phyloP scores from a whole-genome alignment of 73 alveolate species.

The Breviolum minutum region DNA sequence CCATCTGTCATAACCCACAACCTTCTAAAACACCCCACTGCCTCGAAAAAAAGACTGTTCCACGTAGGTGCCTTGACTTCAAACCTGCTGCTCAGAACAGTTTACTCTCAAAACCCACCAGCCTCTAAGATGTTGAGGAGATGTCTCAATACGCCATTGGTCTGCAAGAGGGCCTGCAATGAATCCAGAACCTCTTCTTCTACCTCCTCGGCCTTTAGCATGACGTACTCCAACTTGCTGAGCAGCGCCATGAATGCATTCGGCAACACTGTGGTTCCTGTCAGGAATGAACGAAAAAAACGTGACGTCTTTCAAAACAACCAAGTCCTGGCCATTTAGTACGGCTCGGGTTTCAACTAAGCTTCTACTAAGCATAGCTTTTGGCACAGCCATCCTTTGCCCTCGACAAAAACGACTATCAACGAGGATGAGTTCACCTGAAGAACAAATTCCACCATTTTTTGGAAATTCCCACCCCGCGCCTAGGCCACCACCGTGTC shows the following conservation, averaged over 20 bases:
- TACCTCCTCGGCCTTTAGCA: slow-evolving; percentile 70
- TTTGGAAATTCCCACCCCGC: background rate
- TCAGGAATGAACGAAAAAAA: background rate
- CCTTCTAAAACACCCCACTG: background rate
- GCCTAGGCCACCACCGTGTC: slow-evolving; percentile 24
- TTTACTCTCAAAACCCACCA: background rate
- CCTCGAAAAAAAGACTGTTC: background rate
- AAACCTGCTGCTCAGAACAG: background rate
- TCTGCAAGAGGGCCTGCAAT: slow-evolving; percentile 55
- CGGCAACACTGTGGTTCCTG: slow-evolving; percentile 32
- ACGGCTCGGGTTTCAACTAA: too few species aligned
- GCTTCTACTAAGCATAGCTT: background rate
- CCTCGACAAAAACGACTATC: too few species aligned
- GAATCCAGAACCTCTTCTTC: slow-evolving; percentile 1
- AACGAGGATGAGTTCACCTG: too few species aligned
- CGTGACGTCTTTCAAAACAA: background rate
- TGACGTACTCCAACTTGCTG: slow-evolving; percentile 70
- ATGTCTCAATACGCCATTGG: slow-evolving; percentile 41
- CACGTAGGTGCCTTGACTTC: background rate
- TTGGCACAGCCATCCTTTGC: background rate
- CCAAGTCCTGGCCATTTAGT: too few species aligned
- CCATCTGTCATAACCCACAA: too few species aligned
- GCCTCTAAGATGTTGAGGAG: slow-evolving; percentile 17
- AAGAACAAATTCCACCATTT: background rate
- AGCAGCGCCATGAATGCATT: slow-evolving; percentile 42